Percentiles rank a stretch among this genome's conserved stretches.
Evolutionary conservation across 2,329 filamentous ascomycete genomes (phyloP).

Genomic region (Botrytis tulipae): DNA sequence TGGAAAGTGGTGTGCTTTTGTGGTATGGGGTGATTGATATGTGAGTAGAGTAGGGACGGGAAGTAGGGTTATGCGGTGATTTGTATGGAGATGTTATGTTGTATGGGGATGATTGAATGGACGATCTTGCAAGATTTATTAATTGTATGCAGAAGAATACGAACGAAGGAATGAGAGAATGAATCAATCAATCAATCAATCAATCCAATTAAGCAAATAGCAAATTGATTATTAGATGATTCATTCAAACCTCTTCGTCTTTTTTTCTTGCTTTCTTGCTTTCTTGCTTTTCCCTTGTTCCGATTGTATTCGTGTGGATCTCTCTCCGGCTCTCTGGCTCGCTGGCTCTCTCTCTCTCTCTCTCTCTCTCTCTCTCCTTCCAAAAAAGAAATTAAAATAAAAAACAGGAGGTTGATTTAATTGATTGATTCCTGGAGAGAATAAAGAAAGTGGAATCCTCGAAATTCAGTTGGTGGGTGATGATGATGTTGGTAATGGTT

Average conservation of each 20-base stretch:
- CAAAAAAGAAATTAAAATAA: neutral
- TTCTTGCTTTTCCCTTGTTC: neutral
- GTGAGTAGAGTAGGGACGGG: neutral
- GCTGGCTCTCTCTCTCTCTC: too few species aligned
- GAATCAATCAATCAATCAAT: slow-evolving; percentile 6
- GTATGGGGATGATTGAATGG: neutral
- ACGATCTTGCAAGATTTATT: slow-evolving; percentile 5
- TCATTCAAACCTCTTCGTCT: neutral
- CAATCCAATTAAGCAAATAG: slow-evolving; percentile 8
- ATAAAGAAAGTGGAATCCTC: neutral
- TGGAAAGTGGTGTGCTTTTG: slow-evolving; percentile 3
- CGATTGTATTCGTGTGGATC: neutral
- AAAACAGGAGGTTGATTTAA: neutral
- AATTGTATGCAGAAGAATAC: slow-evolving; percentile 11
- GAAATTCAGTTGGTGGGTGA: neutral
- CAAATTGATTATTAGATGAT: neutral
- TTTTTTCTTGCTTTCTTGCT: neutral
- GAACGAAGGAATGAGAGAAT: neutral
- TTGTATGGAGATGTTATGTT: neutral
- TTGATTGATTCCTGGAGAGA: neutral
- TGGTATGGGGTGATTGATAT: neutral
- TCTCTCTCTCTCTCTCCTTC: neutral
- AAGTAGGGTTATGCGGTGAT: neutral
- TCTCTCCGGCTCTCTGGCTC: neutral
- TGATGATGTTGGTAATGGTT: neutral